Evolutionary conservation across 441 rosid genomes (phyloP), one percentile per base, ranked within the genome.

Genomic region (Macaranga tanarius): DNA sequence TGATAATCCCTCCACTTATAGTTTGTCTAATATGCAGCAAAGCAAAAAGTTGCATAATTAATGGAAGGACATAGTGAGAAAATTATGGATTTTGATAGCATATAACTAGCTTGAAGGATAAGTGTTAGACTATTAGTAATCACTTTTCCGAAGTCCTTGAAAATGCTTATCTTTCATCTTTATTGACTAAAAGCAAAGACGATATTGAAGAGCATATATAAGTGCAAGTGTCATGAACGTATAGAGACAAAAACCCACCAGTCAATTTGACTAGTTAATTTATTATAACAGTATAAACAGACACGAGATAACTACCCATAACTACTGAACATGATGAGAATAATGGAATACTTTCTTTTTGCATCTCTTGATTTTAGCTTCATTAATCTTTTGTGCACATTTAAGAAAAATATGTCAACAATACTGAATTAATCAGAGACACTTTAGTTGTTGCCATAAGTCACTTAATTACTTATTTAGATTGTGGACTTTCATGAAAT

Each of bases 291-390:
- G 62, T 26, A 25, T 58, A 58, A 54, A 58, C 62, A 58, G 63
- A 60, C 20, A 59, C n/a, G n/a, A 26, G 63, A 59, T 59, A 59
- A 59, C 63, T 60, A 59, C 19, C 63, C 15, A 56, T 22, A 56
- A 56, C 26, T 56, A 56, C 60, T 10, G 4, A 10, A 56, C 22
- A 56, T 20, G 13, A 20, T 22, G 10, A 56, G 60, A 56, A 20
- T 31, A 1, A 31, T 23, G 31, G 31, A 56, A 56, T 56, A 6
- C 7, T 40, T 9, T 40, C 2, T 7, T 40, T 9, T 40, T 40
- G n/a, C n/a, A 0, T 6, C 7, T 0, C 7, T 9, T 40, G 7
- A 2, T 0, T 40, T 40, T 40, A 2, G 2, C 44, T 40, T 9
- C 5, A 40, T 40, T 40, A 9, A 2, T 40, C 0, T 40, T 40